These are phyloP conservation scores for Volvox carteri DNA, from an alignment of 163 green algal species.

Conservation along the genomic window DNA sequence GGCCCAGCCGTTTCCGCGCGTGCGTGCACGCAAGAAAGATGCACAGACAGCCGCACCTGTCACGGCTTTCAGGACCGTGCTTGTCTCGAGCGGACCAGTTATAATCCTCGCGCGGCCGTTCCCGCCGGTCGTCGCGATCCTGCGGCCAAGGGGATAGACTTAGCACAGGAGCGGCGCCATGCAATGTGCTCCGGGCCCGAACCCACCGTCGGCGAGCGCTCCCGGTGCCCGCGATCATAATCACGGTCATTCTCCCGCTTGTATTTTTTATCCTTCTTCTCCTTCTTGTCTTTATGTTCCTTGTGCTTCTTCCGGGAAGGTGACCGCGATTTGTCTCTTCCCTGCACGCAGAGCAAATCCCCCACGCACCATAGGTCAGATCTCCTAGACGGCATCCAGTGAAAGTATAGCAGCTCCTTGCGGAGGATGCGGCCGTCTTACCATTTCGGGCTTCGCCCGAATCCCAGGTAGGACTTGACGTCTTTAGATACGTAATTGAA, in stretches of 20 bases:
- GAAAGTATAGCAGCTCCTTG: not conserved
- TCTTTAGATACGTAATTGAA: not conserved
- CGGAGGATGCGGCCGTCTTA: not conserved
- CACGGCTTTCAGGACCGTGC: not conserved
- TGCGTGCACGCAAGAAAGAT: not conserved
- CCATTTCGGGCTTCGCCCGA: slow-evolving; percentile 6
- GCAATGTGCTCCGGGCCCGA: not conserved
- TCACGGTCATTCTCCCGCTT: slow-evolving; percentile 34
- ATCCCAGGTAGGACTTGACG: not conserved
- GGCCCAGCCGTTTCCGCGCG: too few relatives aligned
- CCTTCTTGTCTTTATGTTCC: slow-evolving; percentile 55
- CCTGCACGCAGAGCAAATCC: not conserved
- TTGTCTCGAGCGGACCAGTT: slow-evolving; percentile 9
- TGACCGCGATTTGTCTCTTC: slow-evolving; percentile 41
- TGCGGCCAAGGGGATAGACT: not conserved
- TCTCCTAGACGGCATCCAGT: not conserved
- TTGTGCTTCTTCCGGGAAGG: slow-evolving; percentile 47
- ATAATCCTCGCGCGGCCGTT: slow-evolving; percentile 11
- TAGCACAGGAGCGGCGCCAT: not conserved
- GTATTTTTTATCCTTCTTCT: slow-evolving; percentile 55
- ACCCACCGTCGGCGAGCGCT: slow-evolving; percentile 28
- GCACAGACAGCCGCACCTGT: slow-evolving; percentile 24
- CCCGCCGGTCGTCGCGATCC: slow-evolving; percentile 38
- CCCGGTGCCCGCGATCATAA: slow-evolving; percentile 34
- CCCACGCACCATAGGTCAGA: not conserved